A percentile compares a stretch with the other conserved stretches of the same genome.
These are phyloP conservation scores for Alternaria tenuissima DNA, from an alignment of 2,329 filamentous ascomycete genomes.

Conservation along the genomic window DNA sequence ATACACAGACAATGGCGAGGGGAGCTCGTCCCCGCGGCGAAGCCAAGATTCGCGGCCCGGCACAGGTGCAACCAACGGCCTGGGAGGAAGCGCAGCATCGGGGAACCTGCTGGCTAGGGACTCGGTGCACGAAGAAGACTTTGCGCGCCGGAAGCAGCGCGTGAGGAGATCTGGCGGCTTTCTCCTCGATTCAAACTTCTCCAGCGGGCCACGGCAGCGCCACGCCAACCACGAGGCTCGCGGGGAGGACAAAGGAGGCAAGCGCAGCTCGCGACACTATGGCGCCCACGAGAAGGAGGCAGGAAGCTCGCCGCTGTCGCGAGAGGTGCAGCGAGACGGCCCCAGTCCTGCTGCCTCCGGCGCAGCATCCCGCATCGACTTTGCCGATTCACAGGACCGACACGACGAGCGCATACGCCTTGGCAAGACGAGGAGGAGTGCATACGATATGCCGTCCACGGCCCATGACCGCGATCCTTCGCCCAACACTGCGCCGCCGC, in stretches of 20 bases:
- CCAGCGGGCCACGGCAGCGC: slow-evolving; percentile 36
- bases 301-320: slow-evolving; percentile 31
- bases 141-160: slow-evolving; percentile 41
- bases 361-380: slow-evolving; percentile 10
- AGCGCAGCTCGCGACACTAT: slow-evolving; percentile 48
- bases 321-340: slow-evolving; percentile 24
- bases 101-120: slow-evolving; percentile 31
- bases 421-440: slow-evolving; percentile 28
- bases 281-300: slow-evolving; percentile 36
- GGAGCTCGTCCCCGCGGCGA: slow-evolving; percentile 36
- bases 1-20: slow-evolving; percentile 38
- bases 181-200: slow-evolving; percentile 55
- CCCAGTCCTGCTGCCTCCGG: neutral
- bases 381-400: slow-evolving; percentile 13
- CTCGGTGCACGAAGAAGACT: slow-evolving; percentile 42
- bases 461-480: slow-evolving; percentile 16
- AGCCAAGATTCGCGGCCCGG: slow-evolving; percentile 27
- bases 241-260: slow-evolving; percentile 48
- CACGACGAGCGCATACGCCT: slow-evolving; percentile 26
- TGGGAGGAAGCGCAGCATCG: slow-evolving; percentile 12
- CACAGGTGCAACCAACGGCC: slow-evolving; percentile 17
- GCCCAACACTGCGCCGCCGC: slow-evolving; percentile 22
- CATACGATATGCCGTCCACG: slow-evolving; percentile 11
- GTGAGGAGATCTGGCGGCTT: slow-evolving; percentile 53
- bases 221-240: slow-evolving; percentile 37